These are phyloP conservation scores for Clonostachys chloroleuca DNA, from an alignment of 2,329 filamentous ascomycete genomes.

Conservation along the genomic window DNA sequence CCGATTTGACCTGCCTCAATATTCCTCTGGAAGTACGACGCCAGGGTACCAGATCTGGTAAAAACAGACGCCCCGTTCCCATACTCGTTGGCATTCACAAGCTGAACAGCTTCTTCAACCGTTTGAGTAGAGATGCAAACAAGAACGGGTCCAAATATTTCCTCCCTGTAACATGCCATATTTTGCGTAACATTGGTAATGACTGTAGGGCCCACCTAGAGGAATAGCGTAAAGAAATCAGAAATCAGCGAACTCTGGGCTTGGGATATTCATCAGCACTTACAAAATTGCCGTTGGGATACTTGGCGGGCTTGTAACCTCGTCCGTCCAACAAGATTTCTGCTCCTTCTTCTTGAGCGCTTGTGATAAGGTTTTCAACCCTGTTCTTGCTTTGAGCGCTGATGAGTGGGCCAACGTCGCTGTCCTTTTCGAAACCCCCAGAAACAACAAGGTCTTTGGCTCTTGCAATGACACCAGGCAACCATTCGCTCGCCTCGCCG, in stretches of 20 bases:
- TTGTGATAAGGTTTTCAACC: conserved; percentile 71
- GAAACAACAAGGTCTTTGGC: conserved; percentile 71
- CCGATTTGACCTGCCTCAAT: conserved; percentile 78
- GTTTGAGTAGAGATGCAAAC: conserved; percentile 70
- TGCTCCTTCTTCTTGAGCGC: conserved; percentile 75
- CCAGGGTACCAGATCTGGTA: conserved; percentile 67
- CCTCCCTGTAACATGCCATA: conserved; percentile 76
- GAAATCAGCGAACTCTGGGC: no score
- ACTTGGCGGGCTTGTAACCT: conserved; percentile 69
- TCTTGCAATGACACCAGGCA: conserved; percentile 70
- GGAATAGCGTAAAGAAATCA: no score
- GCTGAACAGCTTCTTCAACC: conserved; percentile 68
- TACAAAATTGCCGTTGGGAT: conserved; percentile 73
- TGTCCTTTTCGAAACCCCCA: conserved; percentile 75
- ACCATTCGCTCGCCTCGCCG: conserved; percentile 73
- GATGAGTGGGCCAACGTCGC: conserved; percentile 82
- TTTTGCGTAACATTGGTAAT: conserved; percentile 71
- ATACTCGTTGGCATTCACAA: conserved; percentile 78
- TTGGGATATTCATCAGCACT: no score
- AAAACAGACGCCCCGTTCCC: conserved; percentile 79
- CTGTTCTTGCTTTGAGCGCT: conserved; percentile 72
- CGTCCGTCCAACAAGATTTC: conserved; percentile 79
- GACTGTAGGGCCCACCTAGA: conserved; percentile 74
- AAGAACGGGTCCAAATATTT: conserved; percentile 77
- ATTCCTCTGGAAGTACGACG: conserved; percentile 66